phyloP scores from a whole-genome alignment of 2,329 filamentous ascomycete genomes.

The Incumbomyces lentus region DNA sequence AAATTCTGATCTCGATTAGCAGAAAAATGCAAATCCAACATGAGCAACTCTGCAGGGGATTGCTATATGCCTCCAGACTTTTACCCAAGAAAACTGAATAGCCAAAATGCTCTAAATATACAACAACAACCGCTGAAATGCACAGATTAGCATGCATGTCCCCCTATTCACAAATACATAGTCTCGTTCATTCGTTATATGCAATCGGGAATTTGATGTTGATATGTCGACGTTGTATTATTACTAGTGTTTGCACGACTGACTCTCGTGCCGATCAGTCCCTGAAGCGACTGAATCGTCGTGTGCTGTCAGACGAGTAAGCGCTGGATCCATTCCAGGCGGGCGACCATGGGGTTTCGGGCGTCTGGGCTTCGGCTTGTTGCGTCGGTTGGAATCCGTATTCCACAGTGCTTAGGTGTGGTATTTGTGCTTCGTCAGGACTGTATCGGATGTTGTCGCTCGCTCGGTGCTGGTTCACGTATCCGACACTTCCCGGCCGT shows the following conservation, averaged over 20 bases:
- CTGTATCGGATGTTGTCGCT: slow-evolving; percentile 39
- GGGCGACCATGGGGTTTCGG: slow-evolving; percentile 3
- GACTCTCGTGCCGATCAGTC: neutral
- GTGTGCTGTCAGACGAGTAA: neutral
- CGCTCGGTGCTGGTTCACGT: slow-evolving; percentile 39
- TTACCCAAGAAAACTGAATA: no score
- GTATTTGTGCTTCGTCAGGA: slow-evolving; percentile 23
- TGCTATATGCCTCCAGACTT: no score
- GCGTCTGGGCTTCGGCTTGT: neutral
- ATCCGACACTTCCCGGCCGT: slow-evolving; percentile 41
- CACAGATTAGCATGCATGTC: no score
- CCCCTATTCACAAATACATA: no score
- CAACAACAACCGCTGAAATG: no score
- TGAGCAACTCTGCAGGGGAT: no score
- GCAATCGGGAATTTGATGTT: no score
- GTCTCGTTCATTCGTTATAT: no score
- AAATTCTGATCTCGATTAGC: no score
- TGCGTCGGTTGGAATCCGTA: slow-evolving; percentile 1
- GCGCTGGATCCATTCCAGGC: slow-evolving; percentile 6
- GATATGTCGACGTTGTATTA: neutral
- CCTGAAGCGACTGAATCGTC: slow-evolving; percentile 5
- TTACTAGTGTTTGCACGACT: neutral
- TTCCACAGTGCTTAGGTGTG: neutral
- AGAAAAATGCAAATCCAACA: no score
- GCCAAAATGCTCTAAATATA: no score